Base-by-base conservation (phyloP, 805 yeast genomes). In the Millerozyma miso region DNA sequence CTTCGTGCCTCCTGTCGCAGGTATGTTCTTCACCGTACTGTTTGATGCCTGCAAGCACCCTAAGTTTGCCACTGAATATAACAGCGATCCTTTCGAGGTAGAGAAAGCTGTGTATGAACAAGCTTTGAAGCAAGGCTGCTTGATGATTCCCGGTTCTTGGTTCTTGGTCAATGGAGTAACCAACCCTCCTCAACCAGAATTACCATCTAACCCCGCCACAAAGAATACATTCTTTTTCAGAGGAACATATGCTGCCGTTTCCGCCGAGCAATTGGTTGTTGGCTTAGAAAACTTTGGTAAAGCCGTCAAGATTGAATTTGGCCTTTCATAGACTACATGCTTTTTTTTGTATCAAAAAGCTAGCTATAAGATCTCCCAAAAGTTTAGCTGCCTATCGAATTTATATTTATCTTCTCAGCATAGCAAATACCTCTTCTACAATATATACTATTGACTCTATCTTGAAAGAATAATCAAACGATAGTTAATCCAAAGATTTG, bases 191-290 rank as follows among this genome's bases (percentile, higher is more conserved):
- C 88, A 81, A 58, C 72, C 74, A 23, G 56, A 58, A 19, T 39
- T 71, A 34, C 69, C 71, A 40, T 72, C 71, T 31, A 66, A 68
- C 41, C 60, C 70, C n/a, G 65, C 54, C 39, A 66, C 65, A 40
- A 71, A 76, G 41, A 70, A 73, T 47, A 58, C 60, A 40, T 52
- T 85, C 50, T 85, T 85, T 71, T 86, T 83, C 68, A 83, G 95
- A 78, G 95, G 95, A 50, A 86, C 95, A 23, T 86, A 84, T 52
- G 95, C 93, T 41, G 93, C 95, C 40, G 91, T 85, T 35, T 82
- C 88, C 19, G 72, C 83, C 51, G 88, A 82, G 43, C 64, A 74
- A 47, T 71, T 86, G 51, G 76, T 60, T 41, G 49, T 55, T 13
- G 93, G 93, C 52, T 59, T 86, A 48, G 76, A 79, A 58, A 80